A percentile compares a stretch with the other conserved stretches of the same genome.
Conservation (phyloP, 441 rosid genomes). For the Hura crepitans region DNA sequence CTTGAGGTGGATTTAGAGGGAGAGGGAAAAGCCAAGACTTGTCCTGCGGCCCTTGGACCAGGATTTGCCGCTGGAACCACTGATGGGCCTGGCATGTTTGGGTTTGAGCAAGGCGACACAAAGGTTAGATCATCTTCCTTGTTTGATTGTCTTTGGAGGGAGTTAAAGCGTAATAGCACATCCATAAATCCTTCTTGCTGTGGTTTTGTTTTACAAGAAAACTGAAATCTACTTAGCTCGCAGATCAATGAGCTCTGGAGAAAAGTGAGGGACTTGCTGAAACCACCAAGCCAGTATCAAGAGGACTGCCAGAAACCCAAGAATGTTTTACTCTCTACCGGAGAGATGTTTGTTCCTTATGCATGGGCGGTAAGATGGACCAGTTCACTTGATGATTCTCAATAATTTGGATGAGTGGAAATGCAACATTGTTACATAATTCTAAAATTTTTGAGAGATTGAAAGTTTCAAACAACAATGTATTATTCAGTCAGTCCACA, state of each 20-base stretch:
- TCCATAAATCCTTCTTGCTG: not conserved
- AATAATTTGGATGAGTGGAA: too few relatives aligned
- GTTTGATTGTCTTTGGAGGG: too few relatives aligned
- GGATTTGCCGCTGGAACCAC: slow-evolving; percentile 66
- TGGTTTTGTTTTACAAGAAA: not conserved
- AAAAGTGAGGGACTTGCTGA: slow-evolving; percentile 36
- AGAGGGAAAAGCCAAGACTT: slow-evolving; percentile 33
- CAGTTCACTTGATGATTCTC: not conserved
- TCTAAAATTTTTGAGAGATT: not conserved
- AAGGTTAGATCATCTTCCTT: slow-evolving; percentile 28
- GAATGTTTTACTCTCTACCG: slow-evolving; percentile 43
- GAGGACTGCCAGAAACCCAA: slow-evolving; percentile 51
- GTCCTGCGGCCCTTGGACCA: slow-evolving; percentile 51
- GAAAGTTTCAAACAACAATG: not conserved
- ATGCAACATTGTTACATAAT: too few relatives aligned
- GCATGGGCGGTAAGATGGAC: slow-evolving; percentile 48
- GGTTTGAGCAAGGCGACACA: slow-evolving; percentile 56
- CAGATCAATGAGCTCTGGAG: slow-evolving; percentile 48
- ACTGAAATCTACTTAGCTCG: not conserved
- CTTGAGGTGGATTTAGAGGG: slow-evolving; percentile 43
- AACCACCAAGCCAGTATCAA: slow-evolving; percentile 50
- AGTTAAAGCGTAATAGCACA: not conserved
- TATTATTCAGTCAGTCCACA: too few relatives aligned
- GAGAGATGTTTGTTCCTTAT: slow-evolving; percentile 54
- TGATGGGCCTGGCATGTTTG: slow-evolving; percentile 53